These are phyloP conservation scores for Kwoniella dejecticola DNA, from an alignment of 768 basidiomycete genomes.

Conservation along the genomic window DNA sequence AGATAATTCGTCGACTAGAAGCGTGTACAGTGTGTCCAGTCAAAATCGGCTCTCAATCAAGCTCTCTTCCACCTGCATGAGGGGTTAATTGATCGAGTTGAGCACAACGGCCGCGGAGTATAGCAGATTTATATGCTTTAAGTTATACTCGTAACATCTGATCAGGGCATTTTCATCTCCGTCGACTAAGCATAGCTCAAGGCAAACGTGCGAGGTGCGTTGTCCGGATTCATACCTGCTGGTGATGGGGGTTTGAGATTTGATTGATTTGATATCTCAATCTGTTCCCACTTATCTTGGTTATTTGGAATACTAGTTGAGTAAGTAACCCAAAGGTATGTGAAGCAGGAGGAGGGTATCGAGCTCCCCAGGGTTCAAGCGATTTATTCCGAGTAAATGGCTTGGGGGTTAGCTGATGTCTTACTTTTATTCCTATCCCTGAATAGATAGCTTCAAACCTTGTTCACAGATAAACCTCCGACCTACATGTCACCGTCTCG, in stretches of 20 bases:
- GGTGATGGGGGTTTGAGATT: no score
- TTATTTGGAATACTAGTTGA: neutral
- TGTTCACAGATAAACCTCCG: constrained; percentile 4
- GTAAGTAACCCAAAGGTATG: neutral
- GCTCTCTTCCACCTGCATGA: no score
- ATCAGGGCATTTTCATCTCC: constrained; percentile 1
- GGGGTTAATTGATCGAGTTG: neutral
- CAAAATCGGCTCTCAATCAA: no score
- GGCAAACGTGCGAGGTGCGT: no score
- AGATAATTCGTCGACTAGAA: neutral
- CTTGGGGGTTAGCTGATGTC: constrained; percentile 10
- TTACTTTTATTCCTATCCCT: constrained; percentile 3
- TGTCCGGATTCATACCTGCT: no score
- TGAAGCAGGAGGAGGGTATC: neutral
- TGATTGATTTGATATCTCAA: no score
- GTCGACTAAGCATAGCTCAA: neutral
- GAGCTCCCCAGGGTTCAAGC: neutral
- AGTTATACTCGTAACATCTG: no score
- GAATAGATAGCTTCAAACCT: constrained; percentile 19
- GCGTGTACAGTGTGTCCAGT: no score
- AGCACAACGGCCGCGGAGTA: neutral
- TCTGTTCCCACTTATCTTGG: no score
- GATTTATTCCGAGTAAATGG: constrained; percentile 18
- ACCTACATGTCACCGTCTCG: no score
- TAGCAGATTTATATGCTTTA: neutral